These are phyloP conservation scores for Suhomyces bolitotheri DNA, from an alignment of 1,139 yeast species.

Conservation along the genomic window DNA sequence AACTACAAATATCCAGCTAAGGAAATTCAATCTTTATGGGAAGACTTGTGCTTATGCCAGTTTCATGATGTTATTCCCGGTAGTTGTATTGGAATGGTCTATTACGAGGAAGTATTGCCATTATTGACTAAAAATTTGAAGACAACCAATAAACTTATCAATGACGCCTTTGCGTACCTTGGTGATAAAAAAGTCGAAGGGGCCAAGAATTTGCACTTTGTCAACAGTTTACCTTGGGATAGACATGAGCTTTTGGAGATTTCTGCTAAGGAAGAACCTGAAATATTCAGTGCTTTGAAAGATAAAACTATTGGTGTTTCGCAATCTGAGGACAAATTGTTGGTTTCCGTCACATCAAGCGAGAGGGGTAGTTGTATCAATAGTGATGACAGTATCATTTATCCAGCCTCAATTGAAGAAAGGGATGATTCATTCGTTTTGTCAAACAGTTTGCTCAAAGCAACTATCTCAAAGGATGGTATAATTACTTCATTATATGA, in stretches of 20 bases:
- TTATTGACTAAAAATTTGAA: slow-evolving; percentile 62
- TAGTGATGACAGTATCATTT: slow-evolving; percentile 27
- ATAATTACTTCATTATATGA: slow-evolving; percentile 69
- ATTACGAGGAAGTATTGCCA: slow-evolving; percentile 86
- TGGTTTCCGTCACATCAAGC: slow-evolving; percentile 18
- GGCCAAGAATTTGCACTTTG: slow-evolving; percentile 24
- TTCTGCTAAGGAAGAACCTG: slow-evolving; percentile 12
- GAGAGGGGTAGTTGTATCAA: slow-evolving; percentile 19
- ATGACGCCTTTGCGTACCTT: slow-evolving; percentile 44
- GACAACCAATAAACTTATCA: slow-evolving; percentile 53
- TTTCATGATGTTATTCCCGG: slow-evolving; percentile 98
- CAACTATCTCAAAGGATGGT: slow-evolving; percentile 61
- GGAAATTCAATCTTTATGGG: slow-evolving; percentile 76
- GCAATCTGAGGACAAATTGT: slow-evolving; percentile 4
- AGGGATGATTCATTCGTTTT: slow-evolving; percentile 48
- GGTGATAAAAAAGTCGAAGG: slow-evolving; percentile 12
- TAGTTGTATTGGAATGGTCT: slow-evolving; percentile 91
- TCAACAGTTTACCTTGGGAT: slow-evolving; percentile 72
- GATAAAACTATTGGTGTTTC: slow-evolving; percentile 1
- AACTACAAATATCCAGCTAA: slow-evolving; percentile 69
- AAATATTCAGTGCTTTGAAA: slow-evolving; percentile 12
- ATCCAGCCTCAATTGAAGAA: slow-evolving; percentile 50
- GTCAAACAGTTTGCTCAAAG: slow-evolving; percentile 61
- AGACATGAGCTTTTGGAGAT: slow-evolving; percentile 55
- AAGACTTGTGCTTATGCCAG: slow-evolving; percentile 83